Evolutionary conservation across 148 eudicot genomes (phyloP).

Genomic region (Vaccinium myrtillus): DNA sequence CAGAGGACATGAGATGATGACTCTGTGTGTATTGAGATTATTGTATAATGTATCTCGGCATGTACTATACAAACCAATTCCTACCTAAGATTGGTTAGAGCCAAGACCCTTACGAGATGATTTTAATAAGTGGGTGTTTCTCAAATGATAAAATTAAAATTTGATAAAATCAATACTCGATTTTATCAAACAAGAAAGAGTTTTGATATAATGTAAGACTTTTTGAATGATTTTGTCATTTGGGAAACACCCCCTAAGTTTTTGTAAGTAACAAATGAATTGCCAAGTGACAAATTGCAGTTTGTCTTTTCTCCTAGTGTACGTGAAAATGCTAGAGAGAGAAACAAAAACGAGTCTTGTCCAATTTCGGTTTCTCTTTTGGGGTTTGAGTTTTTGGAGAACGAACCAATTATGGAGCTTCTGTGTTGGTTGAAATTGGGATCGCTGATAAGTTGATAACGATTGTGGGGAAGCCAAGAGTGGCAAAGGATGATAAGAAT

Average conservation of each 20-base stretch:
- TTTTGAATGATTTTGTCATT: no score
- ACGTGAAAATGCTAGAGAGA: slow-evolving; percentile 1
- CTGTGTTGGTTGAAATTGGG: slow-evolving; percentile 92
- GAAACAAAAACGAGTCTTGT: slow-evolving; percentile 39
- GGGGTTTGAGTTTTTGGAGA: slow-evolving; percentile 38
- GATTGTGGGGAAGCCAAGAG: slow-evolving; percentile 61
- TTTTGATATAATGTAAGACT: no score
- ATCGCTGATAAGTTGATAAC: slow-evolving; percentile 51
- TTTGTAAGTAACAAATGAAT: neutral
- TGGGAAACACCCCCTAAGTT: neutral
- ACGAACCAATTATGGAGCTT: slow-evolving; percentile 55
- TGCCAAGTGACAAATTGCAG: neutral
- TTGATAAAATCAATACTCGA: no score
- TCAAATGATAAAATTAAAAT: no score
- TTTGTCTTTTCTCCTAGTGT: neutral
- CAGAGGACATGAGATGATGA: neutral
- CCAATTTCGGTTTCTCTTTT: slow-evolving; percentile 54
- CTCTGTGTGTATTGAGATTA: no score
- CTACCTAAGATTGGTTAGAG: no score
- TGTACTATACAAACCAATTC: neutral
- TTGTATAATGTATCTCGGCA: neutral
- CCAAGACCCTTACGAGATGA: no score
- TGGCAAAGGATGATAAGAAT: slow-evolving; percentile 61
- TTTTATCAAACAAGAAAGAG: no score
- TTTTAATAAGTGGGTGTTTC: no score